A percentile compares a stretch with the other conserved stretches of the same genome.
Evolutionary conservation across 106 monocot species (phyloP).

Genomic region (Phalaenopsis aphrodite): DNA sequence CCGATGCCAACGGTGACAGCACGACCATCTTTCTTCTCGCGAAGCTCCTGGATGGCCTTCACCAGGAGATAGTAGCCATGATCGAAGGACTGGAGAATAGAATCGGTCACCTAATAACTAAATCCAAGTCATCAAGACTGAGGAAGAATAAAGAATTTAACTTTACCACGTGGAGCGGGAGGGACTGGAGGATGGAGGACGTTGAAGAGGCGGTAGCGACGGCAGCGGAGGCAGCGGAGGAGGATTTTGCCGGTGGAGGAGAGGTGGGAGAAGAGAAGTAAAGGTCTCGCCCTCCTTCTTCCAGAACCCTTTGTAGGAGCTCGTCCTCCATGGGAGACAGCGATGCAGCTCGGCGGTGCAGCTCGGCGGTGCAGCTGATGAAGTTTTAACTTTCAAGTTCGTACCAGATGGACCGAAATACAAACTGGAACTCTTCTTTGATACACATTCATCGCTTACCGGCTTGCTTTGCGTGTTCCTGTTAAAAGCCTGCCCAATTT

Average conservation of each 20-base stretch:
- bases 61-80: conserved; percentile 93
- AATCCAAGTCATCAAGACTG: not conserved
- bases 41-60: conserved; percentile 91
- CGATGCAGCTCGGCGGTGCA: not conserved
- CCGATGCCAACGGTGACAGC: conserved; percentile 87
- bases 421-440: too few species aligned
- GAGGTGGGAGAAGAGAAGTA: conserved; percentile 17
- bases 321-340: conserved; percentile 46
- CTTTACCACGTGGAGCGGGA: conserved; percentile 87
- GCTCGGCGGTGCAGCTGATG: not conserved
- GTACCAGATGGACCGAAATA: too few species aligned
- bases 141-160: not conserved
- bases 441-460: too few species aligned
- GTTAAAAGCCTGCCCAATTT: too few species aligned
- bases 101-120: not conserved
- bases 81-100: conserved; percentile 62
- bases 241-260: conserved; percentile 22
- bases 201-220: not conserved
- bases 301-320: conserved; percentile 48
- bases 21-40: conserved; percentile 77
- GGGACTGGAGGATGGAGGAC: conserved; percentile 86
- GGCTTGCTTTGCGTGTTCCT: too few species aligned
- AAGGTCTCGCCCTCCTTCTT: conserved; percentile 35
- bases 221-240: conserved; percentile 15
- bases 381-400: not conserved